Percentiles rank a stretch among this genome's conserved stretches.
Evolutionary conservation across 169 alveolate genomes (phyloP).

Genomic region (Neospora caninum): DNA sequence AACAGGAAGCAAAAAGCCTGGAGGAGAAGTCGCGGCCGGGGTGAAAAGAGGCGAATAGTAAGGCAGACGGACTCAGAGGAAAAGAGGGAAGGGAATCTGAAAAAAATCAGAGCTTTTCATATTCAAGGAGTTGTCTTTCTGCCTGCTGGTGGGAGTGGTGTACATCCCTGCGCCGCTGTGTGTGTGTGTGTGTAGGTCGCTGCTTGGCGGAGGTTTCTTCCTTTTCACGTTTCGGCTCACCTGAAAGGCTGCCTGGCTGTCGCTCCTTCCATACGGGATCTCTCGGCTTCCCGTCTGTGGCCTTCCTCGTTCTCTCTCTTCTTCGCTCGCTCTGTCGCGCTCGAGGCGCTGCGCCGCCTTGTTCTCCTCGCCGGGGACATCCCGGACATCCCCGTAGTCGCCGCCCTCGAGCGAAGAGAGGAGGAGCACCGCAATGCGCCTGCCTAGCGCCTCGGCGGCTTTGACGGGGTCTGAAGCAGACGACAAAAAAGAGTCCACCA

Average conservation of each 20-base stretch:
- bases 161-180: no score
- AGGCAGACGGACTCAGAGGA: no score
- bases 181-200: no score
- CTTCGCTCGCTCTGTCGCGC: not conserved
- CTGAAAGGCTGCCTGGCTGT: conserved; percentile 22
- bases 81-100: no score
- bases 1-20: no score
- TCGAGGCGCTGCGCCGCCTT: not conserved
- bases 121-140: no score
- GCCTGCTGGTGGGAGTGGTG: no score
- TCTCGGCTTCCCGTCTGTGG: not conserved
- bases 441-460: not conserved
- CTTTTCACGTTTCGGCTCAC: not conserved
- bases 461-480: conserved; percentile 17
- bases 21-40: no score
- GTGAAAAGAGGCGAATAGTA: no score
- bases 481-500: conserved; percentile 42
- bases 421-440: not conserved
- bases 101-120: no score
- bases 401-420: conserved; percentile 2
- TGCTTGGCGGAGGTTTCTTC: no score
- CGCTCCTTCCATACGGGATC: not conserved
- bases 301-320: not conserved
- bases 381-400: not conserved
- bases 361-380: not conserved